Percentiles rank a stretch among this genome's conserved stretches.
Evolutionary conservation across 179 eudicot genomes (phyloP).

Genomic region (Patellifolia procumbens): DNA sequence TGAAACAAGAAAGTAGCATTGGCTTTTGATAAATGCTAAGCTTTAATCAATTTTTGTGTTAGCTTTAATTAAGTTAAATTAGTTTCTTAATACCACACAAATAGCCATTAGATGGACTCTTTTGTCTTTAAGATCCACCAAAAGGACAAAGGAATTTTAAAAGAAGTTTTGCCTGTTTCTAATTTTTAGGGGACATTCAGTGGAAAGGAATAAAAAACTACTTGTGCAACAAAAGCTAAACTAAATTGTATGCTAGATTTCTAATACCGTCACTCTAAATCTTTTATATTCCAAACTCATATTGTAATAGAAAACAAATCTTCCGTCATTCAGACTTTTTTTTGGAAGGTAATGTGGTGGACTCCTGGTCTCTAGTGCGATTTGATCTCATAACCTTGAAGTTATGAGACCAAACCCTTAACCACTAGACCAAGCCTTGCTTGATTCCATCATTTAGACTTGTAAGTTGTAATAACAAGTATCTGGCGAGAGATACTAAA

Average conservation of each 20-base stretch:
- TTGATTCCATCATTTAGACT: too few relatives aligned
- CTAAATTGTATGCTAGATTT: not conserved
- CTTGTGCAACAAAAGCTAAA: constrained; percentile 20
- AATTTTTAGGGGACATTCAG: constrained; percentile 17
- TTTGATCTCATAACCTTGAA: too few relatives aligned
- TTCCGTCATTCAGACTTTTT: too few relatives aligned
- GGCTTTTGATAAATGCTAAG: constrained; percentile 15
- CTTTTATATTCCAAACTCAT: not conserved
- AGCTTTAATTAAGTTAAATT: not conserved
- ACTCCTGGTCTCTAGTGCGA: too few relatives aligned
- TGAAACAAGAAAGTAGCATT: constrained; percentile 9
- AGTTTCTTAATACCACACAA: constrained; percentile 4
- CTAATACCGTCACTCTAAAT: not conserved
- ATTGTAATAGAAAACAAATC: too few relatives aligned
- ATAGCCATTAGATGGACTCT: not conserved
- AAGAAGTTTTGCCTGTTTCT: constrained; percentile 15
- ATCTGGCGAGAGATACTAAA: too few relatives aligned
- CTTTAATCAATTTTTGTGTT: not conserved
- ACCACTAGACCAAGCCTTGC: too few relatives aligned
- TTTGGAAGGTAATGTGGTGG: too few relatives aligned
- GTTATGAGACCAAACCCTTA: too few relatives aligned
- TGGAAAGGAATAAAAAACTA: not conserved
- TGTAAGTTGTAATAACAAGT: too few relatives aligned
- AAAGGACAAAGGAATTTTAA: constrained; percentile 14
- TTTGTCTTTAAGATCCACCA: constrained; percentile 26